phyloP scores from a whole-genome alignment of 192 early-diverging fungal genomes.

The Linnemannia hyalina region DNA sequence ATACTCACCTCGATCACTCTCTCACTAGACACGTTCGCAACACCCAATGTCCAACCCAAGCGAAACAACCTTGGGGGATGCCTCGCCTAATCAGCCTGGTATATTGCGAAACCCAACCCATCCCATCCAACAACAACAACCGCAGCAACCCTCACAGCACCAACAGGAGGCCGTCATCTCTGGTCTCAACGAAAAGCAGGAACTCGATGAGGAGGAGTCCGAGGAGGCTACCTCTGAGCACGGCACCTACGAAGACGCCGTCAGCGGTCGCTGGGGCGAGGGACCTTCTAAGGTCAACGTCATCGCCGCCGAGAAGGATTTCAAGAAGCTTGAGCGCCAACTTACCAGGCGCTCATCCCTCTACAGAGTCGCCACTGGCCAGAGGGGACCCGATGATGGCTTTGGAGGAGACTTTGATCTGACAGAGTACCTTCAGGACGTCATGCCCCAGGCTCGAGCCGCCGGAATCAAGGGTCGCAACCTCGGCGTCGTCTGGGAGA shows the following conservation, averaged over 20 bases:
- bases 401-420: slow-evolving; percentile 58
- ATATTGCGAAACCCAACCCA: slow-evolving; percentile 34
- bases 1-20: neutral
- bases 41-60: slow-evolving; percentile 43
- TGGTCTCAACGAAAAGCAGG: slow-evolving; percentile 37
- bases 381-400: slow-evolving; percentile 28
- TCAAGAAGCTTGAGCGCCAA: slow-evolving; percentile 37
- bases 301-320: slow-evolving; percentile 28
- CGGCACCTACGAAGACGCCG: slow-evolving; percentile 31
- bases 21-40: neutral
- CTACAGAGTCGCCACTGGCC: slow-evolving; percentile 22
- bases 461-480: slow-evolving; percentile 62
- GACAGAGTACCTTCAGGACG: slow-evolving; percentile 55
- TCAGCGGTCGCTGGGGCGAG: slow-evolving; percentile 52
- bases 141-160: neutral
- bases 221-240: slow-evolving; percentile 10
- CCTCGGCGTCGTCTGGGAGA: slow-evolving; percentile 60
- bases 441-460: slow-evolving; percentile 39
- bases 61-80: slow-evolving; percentile 39
- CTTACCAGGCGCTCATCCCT: slow-evolving; percentile 35
- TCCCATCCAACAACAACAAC: neutral
- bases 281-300: slow-evolving; percentile 46
- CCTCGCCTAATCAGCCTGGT: slow-evolving; percentile 8
- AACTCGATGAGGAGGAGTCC: slow-evolving; percentile 18
- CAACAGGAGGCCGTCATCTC: slow-evolving; percentile 36